Evolutionary conservation across 139 green algal species (phyloP).

Genomic region (Chlorella ohadii): DNA sequence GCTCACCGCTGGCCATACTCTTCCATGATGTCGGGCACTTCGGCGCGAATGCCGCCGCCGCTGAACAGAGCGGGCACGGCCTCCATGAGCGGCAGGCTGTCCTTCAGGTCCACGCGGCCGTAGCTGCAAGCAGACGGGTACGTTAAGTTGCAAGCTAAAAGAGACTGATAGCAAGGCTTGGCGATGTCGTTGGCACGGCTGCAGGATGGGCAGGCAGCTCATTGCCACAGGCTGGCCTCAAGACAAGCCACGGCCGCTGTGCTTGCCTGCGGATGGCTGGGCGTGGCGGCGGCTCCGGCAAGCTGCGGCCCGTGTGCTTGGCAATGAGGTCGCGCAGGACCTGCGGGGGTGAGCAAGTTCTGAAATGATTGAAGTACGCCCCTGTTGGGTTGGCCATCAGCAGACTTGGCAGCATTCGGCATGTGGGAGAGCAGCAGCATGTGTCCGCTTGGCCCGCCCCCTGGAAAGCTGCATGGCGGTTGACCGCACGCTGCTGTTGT

Average conservation of each 20-base stretch:
- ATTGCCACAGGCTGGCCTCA: too few relatives aligned
- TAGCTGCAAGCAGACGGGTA: conserved; percentile 17
- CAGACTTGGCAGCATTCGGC: too few relatives aligned
- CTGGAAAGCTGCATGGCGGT: too few relatives aligned
- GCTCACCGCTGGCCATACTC: conserved; percentile 62
- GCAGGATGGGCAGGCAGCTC: too few relatives aligned
- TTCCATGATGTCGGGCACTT: conserved; percentile 63
- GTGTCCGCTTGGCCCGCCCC: too few relatives aligned
- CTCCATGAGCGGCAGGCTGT: conserved; percentile 44
- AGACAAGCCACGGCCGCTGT: too few relatives aligned
- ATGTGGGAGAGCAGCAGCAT: neutral
- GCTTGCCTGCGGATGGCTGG: conserved; percentile 1
- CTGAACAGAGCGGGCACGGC: conserved; percentile 29
- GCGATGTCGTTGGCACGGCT: too few relatives aligned
- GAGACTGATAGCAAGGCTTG: too few relatives aligned
- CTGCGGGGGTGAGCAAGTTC: conserved; percentile 12
- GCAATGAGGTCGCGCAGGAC: conserved; percentile 50
- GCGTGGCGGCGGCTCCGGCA: conserved; percentile 37
- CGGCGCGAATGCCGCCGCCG: conserved; percentile 26
- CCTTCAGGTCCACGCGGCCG: conserved; percentile 42
- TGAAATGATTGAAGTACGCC: too few relatives aligned
- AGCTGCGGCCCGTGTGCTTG: conserved; percentile 32
- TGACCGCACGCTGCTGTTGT: neutral
- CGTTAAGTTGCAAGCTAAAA: too few relatives aligned
- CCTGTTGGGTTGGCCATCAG: too few relatives aligned